Evolutionary conservation across 441 rosid species (phyloP), one percentile per base, ranked within the genome.

Genomic region (Daphne laureola): DNA sequence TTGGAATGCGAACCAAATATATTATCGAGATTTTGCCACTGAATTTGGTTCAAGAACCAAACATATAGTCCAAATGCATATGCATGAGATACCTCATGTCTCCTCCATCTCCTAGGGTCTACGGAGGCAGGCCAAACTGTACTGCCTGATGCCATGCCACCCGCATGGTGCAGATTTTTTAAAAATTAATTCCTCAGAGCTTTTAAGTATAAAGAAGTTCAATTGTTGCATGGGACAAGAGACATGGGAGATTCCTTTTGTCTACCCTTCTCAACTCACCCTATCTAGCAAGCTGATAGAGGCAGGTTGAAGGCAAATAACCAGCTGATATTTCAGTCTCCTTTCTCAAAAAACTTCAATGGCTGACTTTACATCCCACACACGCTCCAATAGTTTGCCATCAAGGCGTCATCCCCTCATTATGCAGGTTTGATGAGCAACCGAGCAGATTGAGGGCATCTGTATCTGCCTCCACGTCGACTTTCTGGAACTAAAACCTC

Each of bases 371-470:
- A 3, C 49, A 12, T 36, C 36, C 59, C 70, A 61, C 16, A 61
- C 57, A 41, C 61, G 69, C 6, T 78, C 82, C 14, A 67, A 75
- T 58, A 70, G 77, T 64, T 73, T 74, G 54, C 77, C 80, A 18
- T 66, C 82, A n/a, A 59, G 64, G 25, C 68, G 63, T 46, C 76
- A 73, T 60, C 75, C 70, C 0, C 36, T 65, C 31, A 47, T 51
- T 53, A 46, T 67, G 17, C 46, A n/a, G 62, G 45, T 54, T 72
- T 4, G 66, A 72, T 35, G 75, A 70, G 49, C 72, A 23, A 3
- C 44, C 47, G 38, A 47, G 38, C 14, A 38, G 61, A 51, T 42
- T 61, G 42, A 58, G 64, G 25, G 46, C 69, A 25, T 53, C 66
- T 2, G 73, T 67, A 43, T 58, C 70, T 46, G 36, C 68, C 48